These are phyloP conservation scores for Corrigiola litoralis DNA, from an alignment of 179 eudicot genomes.

Conservation along the genomic window DNA sequence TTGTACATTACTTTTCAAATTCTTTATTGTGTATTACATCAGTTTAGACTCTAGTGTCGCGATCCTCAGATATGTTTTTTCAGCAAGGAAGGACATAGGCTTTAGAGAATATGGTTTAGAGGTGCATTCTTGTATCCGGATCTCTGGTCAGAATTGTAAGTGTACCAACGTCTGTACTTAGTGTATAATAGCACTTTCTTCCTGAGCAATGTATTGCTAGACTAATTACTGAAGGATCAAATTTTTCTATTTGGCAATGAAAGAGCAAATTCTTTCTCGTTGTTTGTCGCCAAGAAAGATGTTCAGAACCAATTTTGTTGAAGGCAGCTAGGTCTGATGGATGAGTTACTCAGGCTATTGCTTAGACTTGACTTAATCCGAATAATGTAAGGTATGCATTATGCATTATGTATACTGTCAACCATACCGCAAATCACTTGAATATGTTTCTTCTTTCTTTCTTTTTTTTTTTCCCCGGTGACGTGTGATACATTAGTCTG, in stretches of 20 bases:
- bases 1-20: conserved; percentile 30
- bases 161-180: conserved; percentile 16
- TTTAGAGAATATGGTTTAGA: conserved; percentile 10
- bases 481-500: no score
- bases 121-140: conserved; percentile 22
- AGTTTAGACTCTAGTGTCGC: conserved; percentile 26
- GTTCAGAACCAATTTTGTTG: no score
- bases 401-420: no score
- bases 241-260: neutral
- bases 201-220: conserved; percentile 4
- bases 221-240: conserved; percentile 7
- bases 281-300: no score
- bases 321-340: no score
- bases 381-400: no score
- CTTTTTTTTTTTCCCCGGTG: no score
- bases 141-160: conserved; percentile 7
- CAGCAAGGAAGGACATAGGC: conserved; percentile 8
- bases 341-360: no score
- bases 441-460: no score
- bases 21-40: conserved; percentile 30
- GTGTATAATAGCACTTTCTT: conserved; percentile 12
- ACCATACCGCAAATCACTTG: no score
- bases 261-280: neutral
- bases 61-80: conserved; percentile 15
- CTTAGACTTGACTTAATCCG: no score